Evolutionary conservation across 768 basidiomycete genomes (phyloP).

Genomic region (Heimioporus sp.): DNA sequence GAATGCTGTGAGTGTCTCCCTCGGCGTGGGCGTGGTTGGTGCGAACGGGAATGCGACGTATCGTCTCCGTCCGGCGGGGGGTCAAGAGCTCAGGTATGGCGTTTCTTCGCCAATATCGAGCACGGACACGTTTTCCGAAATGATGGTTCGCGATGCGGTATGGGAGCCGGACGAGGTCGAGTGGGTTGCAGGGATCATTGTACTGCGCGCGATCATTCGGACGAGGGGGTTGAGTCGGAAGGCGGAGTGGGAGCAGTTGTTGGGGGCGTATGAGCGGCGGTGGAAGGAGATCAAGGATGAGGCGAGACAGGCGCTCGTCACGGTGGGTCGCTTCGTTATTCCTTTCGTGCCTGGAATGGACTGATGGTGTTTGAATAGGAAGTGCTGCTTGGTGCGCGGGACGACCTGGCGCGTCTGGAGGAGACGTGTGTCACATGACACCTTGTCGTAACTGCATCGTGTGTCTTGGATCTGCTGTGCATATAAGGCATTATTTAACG

Average conservation of each 20-base stretch:
- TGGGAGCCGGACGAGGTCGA: constrained; percentile 69
- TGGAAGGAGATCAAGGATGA: constrained; percentile 75
- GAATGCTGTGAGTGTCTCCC: not conserved
- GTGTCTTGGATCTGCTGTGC: too few relatives aligned
- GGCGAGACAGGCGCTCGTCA: constrained; percentile 58
- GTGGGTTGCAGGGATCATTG: constrained; percentile 64
- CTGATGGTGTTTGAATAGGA: constrained; percentile 35
- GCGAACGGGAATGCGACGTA: constrained; percentile 23
- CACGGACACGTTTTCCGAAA: constrained; percentile 51
- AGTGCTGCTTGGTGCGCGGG: constrained; percentile 49
- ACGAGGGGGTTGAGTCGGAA: constrained; percentile 49
- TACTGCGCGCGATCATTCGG: constrained; percentile 56
- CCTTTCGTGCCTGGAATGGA: not conserved
- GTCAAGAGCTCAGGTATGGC: constrained; percentile 38
- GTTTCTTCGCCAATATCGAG: constrained; percentile 26
- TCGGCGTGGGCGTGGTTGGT: not conserved
- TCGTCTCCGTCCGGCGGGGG: constrained; percentile 31
- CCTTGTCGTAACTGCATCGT: not conserved
- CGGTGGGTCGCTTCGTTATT: constrained; percentile 35
- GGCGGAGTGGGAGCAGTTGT: constrained; percentile 52
- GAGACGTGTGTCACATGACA: constrained; percentile 12
- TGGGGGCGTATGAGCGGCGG: constrained; percentile 57
- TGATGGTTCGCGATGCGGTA: constrained; percentile 62
- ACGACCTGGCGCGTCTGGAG: constrained; percentile 50
- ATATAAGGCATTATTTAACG: too few relatives aligned